Conservation (phyloP, 495 filamentous ascomycete genomes). For the Bacidia gigantensis region DNA sequence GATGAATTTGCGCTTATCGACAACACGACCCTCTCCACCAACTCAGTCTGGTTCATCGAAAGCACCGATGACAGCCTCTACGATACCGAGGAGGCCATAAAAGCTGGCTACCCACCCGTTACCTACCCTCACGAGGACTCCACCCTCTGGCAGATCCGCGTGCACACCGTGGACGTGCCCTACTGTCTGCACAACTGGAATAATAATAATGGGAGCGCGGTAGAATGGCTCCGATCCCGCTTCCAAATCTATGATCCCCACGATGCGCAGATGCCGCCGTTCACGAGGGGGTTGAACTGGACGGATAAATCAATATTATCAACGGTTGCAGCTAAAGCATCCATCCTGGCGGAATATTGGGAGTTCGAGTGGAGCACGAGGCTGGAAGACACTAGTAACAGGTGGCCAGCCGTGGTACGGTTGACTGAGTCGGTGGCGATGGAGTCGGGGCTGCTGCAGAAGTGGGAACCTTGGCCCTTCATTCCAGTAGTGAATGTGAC, state of each 20-base stretch:
- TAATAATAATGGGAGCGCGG: too few species aligned
- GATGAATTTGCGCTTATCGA: conserved; percentile 3
- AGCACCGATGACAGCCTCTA: background rate
- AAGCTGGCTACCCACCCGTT: background rate
- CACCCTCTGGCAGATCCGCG: conserved; percentile 6
- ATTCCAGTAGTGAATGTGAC: background rate
- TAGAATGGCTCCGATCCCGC: background rate
- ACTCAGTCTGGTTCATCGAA: background rate
- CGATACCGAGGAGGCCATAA: background rate
- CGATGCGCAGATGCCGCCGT: conserved; percentile 1
- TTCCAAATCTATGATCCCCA: conserved; percentile 4
- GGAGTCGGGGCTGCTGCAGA: background rate
- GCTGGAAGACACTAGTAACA: background rate
- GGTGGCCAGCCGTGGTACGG: background rate
- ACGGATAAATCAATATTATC: background rate
- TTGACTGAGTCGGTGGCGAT: background rate
- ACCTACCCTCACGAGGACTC: conserved; percentile 3
- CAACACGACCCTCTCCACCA: background rate
- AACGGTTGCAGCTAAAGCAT: too few species aligned
- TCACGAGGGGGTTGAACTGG: too few species aligned
- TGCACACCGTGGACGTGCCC: conserved; percentile 3
- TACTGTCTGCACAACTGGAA: background rate
- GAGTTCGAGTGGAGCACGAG: background rate
- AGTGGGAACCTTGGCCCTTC: background rate
- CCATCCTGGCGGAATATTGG: background rate